Conservation (phyloP, 2,329 filamentous ascomycete genomes). For the Scorias spongiosa region DNA sequence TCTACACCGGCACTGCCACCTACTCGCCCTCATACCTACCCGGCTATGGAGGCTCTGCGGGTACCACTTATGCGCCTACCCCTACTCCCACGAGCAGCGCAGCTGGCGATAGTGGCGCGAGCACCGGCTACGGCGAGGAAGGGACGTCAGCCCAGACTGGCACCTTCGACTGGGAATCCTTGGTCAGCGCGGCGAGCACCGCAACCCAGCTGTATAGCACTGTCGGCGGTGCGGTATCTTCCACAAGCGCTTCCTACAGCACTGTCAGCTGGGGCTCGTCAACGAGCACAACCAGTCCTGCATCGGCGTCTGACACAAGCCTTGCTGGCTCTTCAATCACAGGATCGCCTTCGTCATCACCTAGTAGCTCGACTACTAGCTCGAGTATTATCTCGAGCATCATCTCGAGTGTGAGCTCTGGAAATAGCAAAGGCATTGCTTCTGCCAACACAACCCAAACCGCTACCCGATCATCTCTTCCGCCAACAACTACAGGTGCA, state of each 20-base stretch:
- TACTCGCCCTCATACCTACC: constrained; percentile 38
- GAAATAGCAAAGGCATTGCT: not conserved
- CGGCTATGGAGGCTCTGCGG: constrained; percentile 11
- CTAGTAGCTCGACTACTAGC: not conserved
- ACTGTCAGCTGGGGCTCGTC: not conserved
- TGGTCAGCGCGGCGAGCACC: not conserved
- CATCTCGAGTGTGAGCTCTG: constrained; percentile 1
- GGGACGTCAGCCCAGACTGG: not conserved
- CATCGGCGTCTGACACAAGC: not conserved
- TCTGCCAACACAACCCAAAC: constrained; percentile 1
- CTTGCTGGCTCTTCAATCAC: not conserved
- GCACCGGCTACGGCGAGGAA: not conserved
- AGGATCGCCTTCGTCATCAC: not conserved
- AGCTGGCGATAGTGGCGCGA: no score
- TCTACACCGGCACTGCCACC: constrained; percentile 40
- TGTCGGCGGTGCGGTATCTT: not conserved
- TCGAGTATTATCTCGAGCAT: constrained; percentile 5
- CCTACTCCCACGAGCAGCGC: not conserved
- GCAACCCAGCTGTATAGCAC: not conserved
- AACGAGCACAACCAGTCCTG: not conserved
- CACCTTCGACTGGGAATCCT: not conserved
- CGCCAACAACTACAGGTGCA: constrained; percentile 3
- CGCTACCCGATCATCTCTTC: constrained; percentile 1
- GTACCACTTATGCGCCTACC: not conserved
- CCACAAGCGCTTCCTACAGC: not conserved